Base-by-base conservation (phyloP, 768 basidiomycete species). In the Pleurotus djamor region DNA sequence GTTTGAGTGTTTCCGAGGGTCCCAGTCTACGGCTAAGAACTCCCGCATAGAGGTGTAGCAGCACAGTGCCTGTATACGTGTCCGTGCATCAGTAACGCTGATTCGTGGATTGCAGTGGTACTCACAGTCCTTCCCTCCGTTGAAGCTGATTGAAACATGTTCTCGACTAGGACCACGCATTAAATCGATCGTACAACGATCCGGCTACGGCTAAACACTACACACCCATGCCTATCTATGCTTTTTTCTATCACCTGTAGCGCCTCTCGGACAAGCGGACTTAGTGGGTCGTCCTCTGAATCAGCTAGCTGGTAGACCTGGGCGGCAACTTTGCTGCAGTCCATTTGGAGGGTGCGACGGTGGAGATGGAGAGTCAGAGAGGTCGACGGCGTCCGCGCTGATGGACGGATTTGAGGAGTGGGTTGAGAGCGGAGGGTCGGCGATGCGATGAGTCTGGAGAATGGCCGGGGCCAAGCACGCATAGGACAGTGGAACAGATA, bases 61-160 rank as follows among this genome's bases (percentile, higher is more conserved):
- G 82, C n/a, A 97, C 94, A 4, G 96, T 98, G 69, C 95, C 95
- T 98, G 67, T 50, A 38, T n/a, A 56, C 34, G 60, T 1, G 48
- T 54, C 36, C 21, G 21, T 59, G 51, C 37, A 51, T 55, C 41
- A 61, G 61, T 57, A 32, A 32, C 36, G 48, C 9, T 14, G 28
- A 48, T 50, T 17, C 38, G 54, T 52, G 57, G 32, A 32, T 43
- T n/a, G 48, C 13, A 43, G 36, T 7, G 8, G 32, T 12, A 78
- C 87, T 65, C 67, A 96, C 97, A 99, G 69, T 99, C 97, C 72
- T 99, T 99, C 55, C 97, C 97, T 8, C 97, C 97, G 65, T 98
- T 99, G 77, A 98, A 99, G 72, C 95, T 97, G 60, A 99, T 79
- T 2, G 95, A 89, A 4, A 95, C 75, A 58, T 80, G 77, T 37